Evolutionary conservation across 768 basidiomycete genomes (phyloP).

Genomic region (Amylocystis lapponica): DNA sequence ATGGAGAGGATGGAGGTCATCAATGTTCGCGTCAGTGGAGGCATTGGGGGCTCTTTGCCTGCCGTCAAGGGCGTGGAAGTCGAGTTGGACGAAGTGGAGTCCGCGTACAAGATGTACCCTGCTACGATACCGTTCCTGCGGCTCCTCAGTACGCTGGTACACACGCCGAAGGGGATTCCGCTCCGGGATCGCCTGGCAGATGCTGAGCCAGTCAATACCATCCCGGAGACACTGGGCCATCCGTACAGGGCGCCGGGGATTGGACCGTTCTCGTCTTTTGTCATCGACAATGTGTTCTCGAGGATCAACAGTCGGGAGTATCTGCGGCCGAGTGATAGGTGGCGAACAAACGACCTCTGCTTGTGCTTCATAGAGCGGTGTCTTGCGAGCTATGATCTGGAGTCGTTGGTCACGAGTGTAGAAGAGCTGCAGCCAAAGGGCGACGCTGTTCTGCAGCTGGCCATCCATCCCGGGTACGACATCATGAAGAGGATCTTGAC

Average conservation of each 20-base stretch:
- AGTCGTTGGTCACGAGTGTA: constrained; percentile 53
- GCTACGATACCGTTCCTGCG: constrained; percentile 85
- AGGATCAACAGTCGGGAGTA: constrained; percentile 75
- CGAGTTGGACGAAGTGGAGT: constrained; percentile 85
- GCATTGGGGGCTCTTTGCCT: constrained; percentile 40
- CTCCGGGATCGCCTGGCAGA: constrained; percentile 55
- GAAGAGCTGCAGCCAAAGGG: constrained; percentile 48
- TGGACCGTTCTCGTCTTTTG: constrained; percentile 77
- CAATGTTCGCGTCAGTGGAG: constrained; percentile 52
- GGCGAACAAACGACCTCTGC: constrained; percentile 82
- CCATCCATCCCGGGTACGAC: constrained; percentile 84
- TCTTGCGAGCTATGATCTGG: constrained; percentile 76
- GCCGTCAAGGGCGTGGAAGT: constrained; percentile 76
- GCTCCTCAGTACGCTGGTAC: constrained; percentile 77
- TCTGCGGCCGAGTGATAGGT: constrained; percentile 66
- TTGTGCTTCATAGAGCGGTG: constrained; percentile 82
- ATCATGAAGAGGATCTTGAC: constrained; percentile 76
- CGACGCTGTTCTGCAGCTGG: constrained; percentile 49
- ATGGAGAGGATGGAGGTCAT: constrained; percentile 85
- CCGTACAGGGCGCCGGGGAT: constrained; percentile 79
- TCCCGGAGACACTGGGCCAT: constrained; percentile 76
- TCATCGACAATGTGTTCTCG: constrained; percentile 84
- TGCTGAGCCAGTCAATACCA: constrained; percentile 59
- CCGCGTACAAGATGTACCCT: constrained; percentile 73
- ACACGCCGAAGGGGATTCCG: constrained; percentile 70